A percentile compares a stretch with the other conserved stretches of the same genome.
Evolutionary conservation across 768 basidiomycete species (phyloP).

Genomic region (Lactarius hengduanensis): DNA sequence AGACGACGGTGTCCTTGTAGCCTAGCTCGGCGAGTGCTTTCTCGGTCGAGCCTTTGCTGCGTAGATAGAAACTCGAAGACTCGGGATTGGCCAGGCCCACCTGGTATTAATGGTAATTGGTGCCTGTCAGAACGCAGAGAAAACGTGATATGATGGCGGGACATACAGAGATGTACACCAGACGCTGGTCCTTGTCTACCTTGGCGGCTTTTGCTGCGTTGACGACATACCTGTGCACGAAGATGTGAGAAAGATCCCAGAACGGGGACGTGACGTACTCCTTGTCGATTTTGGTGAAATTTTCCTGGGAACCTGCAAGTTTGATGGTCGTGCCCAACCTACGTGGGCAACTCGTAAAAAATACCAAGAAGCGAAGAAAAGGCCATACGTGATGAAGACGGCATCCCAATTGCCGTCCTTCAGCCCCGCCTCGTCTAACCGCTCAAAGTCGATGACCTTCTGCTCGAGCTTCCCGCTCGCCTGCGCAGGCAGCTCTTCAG

Average conservation of each 20-base stretch:
- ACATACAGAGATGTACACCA: constrained; percentile 68
- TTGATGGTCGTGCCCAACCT: constrained; percentile 67
- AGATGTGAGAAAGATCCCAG: not conserved
- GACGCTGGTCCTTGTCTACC: constrained; percentile 47
- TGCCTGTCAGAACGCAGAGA: not conserved
- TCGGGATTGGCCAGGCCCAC: constrained; percentile 47
- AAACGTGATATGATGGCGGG: not conserved
- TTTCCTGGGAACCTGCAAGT: constrained; percentile 57
- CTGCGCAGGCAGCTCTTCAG: constrained; percentile 40
- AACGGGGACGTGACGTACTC: constrained; percentile 44
- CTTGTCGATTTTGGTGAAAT: constrained; percentile 76
- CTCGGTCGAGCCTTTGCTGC: constrained; percentile 76
- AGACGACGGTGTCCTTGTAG: constrained; percentile 67
- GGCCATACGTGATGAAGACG: constrained; percentile 63
- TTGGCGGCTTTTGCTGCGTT: constrained; percentile 64
- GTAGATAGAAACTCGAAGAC: constrained; percentile 53
- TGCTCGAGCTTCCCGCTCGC: constrained; percentile 62
- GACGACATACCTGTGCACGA: constrained; percentile 59
- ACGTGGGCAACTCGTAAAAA: not conserved
- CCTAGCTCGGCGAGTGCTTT: constrained; percentile 62
- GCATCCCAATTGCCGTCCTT: constrained; percentile 66
- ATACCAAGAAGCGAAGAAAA: too few species aligned
- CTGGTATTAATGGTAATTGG: constrained; percentile 35
- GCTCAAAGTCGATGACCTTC: constrained; percentile 68
- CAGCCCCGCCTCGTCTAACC: constrained; percentile 50